Base-by-base conservation (phyloP, 2,329 filamentous ascomycete species). In the Penicillium sp. region DNA sequence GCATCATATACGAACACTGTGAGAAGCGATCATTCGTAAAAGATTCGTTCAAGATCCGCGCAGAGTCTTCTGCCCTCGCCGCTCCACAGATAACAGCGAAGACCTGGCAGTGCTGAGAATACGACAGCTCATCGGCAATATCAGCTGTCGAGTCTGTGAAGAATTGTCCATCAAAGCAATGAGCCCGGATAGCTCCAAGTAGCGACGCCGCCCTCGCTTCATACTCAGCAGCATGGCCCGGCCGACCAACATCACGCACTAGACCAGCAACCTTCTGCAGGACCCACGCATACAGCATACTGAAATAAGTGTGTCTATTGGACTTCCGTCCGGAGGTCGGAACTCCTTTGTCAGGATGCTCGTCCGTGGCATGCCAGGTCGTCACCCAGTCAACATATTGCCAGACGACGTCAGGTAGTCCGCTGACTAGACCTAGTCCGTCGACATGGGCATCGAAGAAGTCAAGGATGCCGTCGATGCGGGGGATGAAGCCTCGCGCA, bases 301-400 rank as follows among this genome's bases (percentile, higher is more conserved):
- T 73, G 52, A 68, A 68, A 48, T 72, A 74, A 0, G 72, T 71
- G 37, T 70, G 68, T 3, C 63, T 47, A 42, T 71, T 71, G 2
- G 67, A 64, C 12, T 56, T 57, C 8, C 66, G 57, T 4, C 66
- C 70, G 0, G 69, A 65, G 0, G 66, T 67, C 0, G 71, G 71
- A 0, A 73, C 69, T 3, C 72, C 72, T 40, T 69, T 69, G 29
- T 69, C 65, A 0, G 60, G 64, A 48, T 68, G 63, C 4, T 59
- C 54, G 4, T 57, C 56, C 1, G 61, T 64, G 2, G 59, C 57
- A 21, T 56, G 58, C 65, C 65, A 68, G 2, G 58, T 64, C 5
- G 59, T 57, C 6, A 64, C 65, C 65, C 65, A 68, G 50, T 68
- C 66, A 15, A 67, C 64, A 19, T 65, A 68, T 24, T 66, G 62